Evolutionary conservation across 805 yeast genomes (phyloP).

Genomic region (Zygoascus ofunaensis): DNA sequence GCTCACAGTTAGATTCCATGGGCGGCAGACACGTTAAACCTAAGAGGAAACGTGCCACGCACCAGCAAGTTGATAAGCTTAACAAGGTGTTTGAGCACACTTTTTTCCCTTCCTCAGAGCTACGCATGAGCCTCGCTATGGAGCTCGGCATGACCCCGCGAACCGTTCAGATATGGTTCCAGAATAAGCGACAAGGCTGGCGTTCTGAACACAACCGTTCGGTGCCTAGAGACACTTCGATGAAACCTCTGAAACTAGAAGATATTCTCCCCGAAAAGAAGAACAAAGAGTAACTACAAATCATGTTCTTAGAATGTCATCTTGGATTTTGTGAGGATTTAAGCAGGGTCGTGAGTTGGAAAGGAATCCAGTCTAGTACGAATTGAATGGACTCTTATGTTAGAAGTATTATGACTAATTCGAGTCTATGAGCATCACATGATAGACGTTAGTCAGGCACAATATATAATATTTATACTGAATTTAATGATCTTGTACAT

Average conservation of each 20-base stretch:
- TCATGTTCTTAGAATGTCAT: too few species aligned
- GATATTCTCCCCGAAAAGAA: neutral
- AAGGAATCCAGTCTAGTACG: too few species aligned
- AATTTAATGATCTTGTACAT: too few species aligned
- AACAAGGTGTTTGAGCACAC: constrained; percentile 65
- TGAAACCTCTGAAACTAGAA: neutral
- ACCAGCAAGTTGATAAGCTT: constrained; percentile 64
- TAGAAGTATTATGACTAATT: too few species aligned
- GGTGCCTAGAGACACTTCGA: constrained; percentile 13
- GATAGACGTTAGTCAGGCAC: too few species aligned
- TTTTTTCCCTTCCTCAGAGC: constrained; percentile 68
- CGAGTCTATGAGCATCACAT: too few species aligned
- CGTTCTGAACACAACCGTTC: constrained; percentile 19
- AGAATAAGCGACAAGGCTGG: constrained; percentile 53
- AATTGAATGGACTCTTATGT: too few species aligned
- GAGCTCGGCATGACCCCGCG: constrained; percentile 78
- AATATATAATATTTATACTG: too few species aligned
- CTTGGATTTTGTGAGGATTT: too few species aligned
- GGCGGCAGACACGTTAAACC: constrained; percentile 21
- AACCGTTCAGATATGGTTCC: constrained; percentile 88
- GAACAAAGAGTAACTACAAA: too few species aligned
- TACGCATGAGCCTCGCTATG: constrained; percentile 59
- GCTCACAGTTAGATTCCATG: neutral
- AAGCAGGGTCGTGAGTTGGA: too few species aligned
- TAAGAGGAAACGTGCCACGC: constrained; percentile 65